These are phyloP conservation scores for Mycocentrospora acerina DNA, from an alignment of 2,329 filamentous ascomycete genomes.

Conservation along the genomic window DNA sequence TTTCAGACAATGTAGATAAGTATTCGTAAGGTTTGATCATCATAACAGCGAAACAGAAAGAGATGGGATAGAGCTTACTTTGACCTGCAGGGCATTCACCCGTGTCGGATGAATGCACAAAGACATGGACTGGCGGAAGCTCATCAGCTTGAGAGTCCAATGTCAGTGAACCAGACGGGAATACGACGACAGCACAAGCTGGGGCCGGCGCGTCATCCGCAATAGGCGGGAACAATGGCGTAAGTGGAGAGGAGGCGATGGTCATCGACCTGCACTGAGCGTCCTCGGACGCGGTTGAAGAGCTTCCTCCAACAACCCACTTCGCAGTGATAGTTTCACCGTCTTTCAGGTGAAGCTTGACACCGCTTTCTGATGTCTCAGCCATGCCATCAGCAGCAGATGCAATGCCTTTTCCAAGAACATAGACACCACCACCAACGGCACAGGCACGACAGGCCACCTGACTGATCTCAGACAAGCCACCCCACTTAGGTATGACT, in stretches of 20 bases:
- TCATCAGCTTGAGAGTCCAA: conserved; percentile 19
- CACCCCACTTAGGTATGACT: conserved; percentile 90
- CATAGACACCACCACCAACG: conserved; percentile 88
- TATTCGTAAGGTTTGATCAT: conserved; percentile 82
- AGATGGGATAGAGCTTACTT: conserved; percentile 66
- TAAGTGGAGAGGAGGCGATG: conserved; percentile 67
- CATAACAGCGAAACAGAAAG: conserved; percentile 56
- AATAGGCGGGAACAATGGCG: conserved; percentile 66
- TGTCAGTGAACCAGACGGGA: conserved; percentile 61
- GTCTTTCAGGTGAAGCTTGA: conserved; percentile 58
- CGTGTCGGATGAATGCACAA: conserved; percentile 84
- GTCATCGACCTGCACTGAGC: conserved; percentile 63
- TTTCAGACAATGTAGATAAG: conserved; percentile 99
- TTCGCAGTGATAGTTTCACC: conserved; percentile 59
- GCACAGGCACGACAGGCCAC: conserved; percentile 87
- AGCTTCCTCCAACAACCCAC: conserved; percentile 52
- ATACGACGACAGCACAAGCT: conserved; percentile 70
- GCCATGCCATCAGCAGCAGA: conserved; percentile 3
- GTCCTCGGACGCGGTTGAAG: conserved; percentile 7
- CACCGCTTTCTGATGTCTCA: conserved; percentile 11
- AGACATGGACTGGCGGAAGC: conserved; percentile 57
- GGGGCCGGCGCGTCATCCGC: conserved; percentile 76
- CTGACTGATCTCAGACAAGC: conserved; percentile 83
- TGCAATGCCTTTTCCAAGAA: conserved; percentile 70
- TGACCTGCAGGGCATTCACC: conserved; percentile 87